Base-by-base conservation (phyloP, 2,329 filamentous ascomycete species). In the Colletotrichum plurivorum region DNA sequence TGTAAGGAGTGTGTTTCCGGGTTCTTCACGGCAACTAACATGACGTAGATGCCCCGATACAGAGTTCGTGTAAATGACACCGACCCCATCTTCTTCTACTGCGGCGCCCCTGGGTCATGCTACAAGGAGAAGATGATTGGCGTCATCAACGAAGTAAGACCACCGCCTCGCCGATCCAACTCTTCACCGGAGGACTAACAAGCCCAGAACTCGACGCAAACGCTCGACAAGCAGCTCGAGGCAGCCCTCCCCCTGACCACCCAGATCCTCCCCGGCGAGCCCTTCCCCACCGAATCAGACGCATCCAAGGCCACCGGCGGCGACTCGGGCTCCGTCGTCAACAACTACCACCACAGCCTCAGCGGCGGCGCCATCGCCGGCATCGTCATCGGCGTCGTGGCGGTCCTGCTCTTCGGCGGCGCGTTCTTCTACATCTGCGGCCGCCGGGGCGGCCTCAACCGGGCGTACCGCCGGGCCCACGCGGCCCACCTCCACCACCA, bases 111-210 rank as follows among this genome's bases (percentile, higher is more conserved):
- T 0, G 85, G 83, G 0, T 93, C 91, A 2, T 95, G 93, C 74
- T 83, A 84, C 3, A 77, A 81, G 3, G 85, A 91, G 51, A 85
- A 88, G 22, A 95, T 95, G 93, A 86, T 95, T 16, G 93, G 92
- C 3, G 91, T 88, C 1, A 91, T 95, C 73, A 95, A 95, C 75
- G 87, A 90, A 7, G 88, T 90, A 81, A 69, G 83, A 66, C 20
- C 27, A 6, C 20, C 31, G 9, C 5, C n/a, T 54, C 27, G 41
- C 18, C 25, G 36, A n/a, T 46, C 4, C 48, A 54, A 5, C 62
- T 48, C 31, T 56, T 27, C 15, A 16, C 51, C 36, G 7, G 16
- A 49, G 7, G 16, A 49, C 73, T 76, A 48, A 75, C 62, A 36
- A 18, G 3, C 51, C 3, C 46, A 79, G 75, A 90, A 88, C 72